Base-by-base conservation (phyloP, 108 stramenopile genomes). In the Nitzschia sp. region DNA sequence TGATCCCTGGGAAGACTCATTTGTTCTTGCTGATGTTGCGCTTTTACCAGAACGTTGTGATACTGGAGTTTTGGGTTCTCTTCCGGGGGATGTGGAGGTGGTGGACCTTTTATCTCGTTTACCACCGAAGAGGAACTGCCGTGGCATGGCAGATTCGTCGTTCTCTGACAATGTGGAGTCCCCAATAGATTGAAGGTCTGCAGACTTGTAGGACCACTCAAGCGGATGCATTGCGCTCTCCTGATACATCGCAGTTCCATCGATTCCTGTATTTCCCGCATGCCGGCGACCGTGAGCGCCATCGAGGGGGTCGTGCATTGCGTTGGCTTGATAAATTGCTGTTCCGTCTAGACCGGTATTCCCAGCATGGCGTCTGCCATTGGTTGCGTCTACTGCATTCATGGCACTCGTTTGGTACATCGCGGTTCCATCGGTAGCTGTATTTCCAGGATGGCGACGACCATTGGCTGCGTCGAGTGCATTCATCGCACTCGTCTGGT, bases 201-300 rank as follows among this genome's bases (percentile, higher is more conserved):
- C 50, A 2, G 72, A 72, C 48, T 70, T 71, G 27, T 58, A 57
- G 2, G 84, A 81, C 80, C 74, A 78, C 34, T 80, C 77, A 22
- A 45, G 47, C 23, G 77, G 77, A 45, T 85, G 63, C 80, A 80
- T 76, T 4, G 80, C 72, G 35, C 60, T 68, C 28, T 70, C 59
- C 58, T 85, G 84, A 58, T 85, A 85, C 32, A 73, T 38, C 3
- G 71, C 69, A 38, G 80, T 64, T 4, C 84, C 84, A 72, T 85
- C 84, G 28, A 38, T 68, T 21, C 63, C 69, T 13, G 74, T 59
- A 44, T 80, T 72, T 16, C 74, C 80, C 38, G 71, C 77, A 57
- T 85, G 84, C 0, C 79, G 76, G 1, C 82, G 77, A 35, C 76
- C 58, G 1, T 78, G 77, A 35, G 72, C 58, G 27, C 60, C 25